Base-by-base conservation (phyloP, 129 eudicot species). In the Lactuca sativa region DNA sequence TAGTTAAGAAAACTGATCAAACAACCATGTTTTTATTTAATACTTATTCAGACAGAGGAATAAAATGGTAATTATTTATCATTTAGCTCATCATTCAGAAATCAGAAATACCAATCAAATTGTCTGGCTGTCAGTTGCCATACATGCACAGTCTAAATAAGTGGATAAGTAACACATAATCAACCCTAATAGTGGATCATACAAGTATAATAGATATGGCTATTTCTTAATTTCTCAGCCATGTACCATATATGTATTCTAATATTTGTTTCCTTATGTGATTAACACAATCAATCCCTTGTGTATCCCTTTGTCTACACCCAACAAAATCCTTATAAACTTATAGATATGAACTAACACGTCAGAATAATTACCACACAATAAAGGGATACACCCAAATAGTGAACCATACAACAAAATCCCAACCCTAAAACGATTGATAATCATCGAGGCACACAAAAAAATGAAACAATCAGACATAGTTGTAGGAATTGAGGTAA, bases 261-360 rank as follows among this genome's bases (percentile, higher is more conserved):
- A 4, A 18, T 38, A 54, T 56, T 15, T 54, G 67, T 71, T 43
- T 31, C 67, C 47, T 66, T 51, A 15, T 32, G 60, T 52, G 61
- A 52, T 71, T 33, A 10, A 47, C 49, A 16, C 62, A 61, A 60
- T 33, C 21, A 33, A 44, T 48, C 1, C 15, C 5, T 25, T 4
- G 54, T 31, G 33, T 44, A 71, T 59, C 52, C 68, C 54, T 15
- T 69, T 4, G 44, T n/a, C 44, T 31, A 58, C 54, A 58, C 36
- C 36, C 34, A 30, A 53, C 55, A 63, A 65, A 74, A 65, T 64
- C 48, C 25, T 16, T 61, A 13, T 16, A 58, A 15, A 58, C 57
- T 57, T 48, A 32, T 13, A 11, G n/a, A 47, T 11, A 32, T 30
- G 41, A 63, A 37, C 21, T 16, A 5, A 51, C 4, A 53, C 30